Conservation (phyloP, 495 filamentous ascomycete species). For the Apodospora peruviana region DNA sequence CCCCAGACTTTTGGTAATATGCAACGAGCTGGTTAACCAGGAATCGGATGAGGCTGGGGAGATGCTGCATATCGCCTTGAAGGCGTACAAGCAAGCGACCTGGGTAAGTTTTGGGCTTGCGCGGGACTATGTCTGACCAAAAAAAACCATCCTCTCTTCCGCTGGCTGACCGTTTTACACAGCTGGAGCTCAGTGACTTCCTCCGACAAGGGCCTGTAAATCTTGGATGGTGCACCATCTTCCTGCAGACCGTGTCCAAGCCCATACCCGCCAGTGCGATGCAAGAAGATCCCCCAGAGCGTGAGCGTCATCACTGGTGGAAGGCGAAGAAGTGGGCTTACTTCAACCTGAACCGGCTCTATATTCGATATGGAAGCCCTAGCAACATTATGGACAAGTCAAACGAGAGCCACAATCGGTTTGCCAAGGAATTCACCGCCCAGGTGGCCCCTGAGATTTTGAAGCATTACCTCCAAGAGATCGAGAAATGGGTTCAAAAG, state of each 20-base stretch:
- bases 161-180: constrained; percentile 27
- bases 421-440: constrained; percentile 82
- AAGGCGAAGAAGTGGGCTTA: constrained; percentile 99
- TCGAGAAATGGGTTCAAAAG: constrained; percentile 95
- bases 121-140: no score
- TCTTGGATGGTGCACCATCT: constrained; percentile 91
- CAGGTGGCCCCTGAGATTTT: constrained; percentile 94
- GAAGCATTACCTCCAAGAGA: constrained; percentile 83
- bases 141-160: no score
- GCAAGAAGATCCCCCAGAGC: constrained; percentile 75
- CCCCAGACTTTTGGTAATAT: constrained; percentile 82
- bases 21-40: constrained; percentile 81
- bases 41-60: constrained; percentile 88
- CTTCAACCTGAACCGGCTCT: constrained; percentile 91
- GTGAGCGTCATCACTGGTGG: constrained; percentile 96
- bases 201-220: constrained; percentile 75
- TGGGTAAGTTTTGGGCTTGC: constrained; percentile 59
- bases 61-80: constrained; percentile 91
- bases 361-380: constrained; percentile 88
- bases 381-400: constrained; percentile 54
- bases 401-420: constrained; percentile 65
- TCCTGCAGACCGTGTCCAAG: constrained; percentile 84
- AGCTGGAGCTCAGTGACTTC: constrained; percentile 78
- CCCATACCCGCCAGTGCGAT: constrained; percentile 72
- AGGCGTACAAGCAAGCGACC: constrained; percentile 94